Evolutionary conservation across 352 stramenopile species (phyloP), one percentile per base, ranked within the genome.

Genomic region (Pythium utonaiense): DNA sequence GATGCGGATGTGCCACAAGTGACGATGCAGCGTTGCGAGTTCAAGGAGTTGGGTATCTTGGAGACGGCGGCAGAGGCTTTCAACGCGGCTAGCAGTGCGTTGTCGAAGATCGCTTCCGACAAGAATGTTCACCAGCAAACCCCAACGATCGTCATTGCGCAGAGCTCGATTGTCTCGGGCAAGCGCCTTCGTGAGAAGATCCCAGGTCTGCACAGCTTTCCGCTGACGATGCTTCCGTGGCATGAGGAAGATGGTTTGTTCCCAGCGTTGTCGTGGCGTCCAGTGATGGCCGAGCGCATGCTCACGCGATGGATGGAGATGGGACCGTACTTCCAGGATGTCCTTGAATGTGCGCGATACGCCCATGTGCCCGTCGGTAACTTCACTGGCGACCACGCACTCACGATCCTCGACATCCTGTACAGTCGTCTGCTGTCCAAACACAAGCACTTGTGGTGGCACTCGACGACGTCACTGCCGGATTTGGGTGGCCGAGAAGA

Each of bases 391-490:
- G 96, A 99, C 53, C 83, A 96, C 51, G 85, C 88, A 27, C 82
- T 96, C 17, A 81, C 83, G 13, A 92, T 98, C 51, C 91, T 96
- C 47, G 97, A 99, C 69, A 93, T 97, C 0, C 66, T 98, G 25
- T 98, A 98, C 65, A 88, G 78, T 12, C 83, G 97, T 21, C 82
- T 96, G 22, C 75, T 99, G 45, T 70, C 70, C 38, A 96, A 96
- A 65, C 95, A 98, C 72, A 91, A 98, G 58, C 93, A 98, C 62
- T 28, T 99, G 17, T 94, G 97, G 66, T 99, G 97, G 97, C 96
- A 97, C 36, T 98, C 91, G 30, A 72, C 82, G 8, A 80, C 84
- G 16, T 89, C 89, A 12, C 59, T 82, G 12, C 95, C 95, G 3
- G 95, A 98, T 72, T 69, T 99, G 14, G 96, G 96, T 42, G 81